These are phyloP conservation scores for Strobilomyces confusus DNA, from an alignment of 768 basidiomycete species.

Conservation along the genomic window DNA sequence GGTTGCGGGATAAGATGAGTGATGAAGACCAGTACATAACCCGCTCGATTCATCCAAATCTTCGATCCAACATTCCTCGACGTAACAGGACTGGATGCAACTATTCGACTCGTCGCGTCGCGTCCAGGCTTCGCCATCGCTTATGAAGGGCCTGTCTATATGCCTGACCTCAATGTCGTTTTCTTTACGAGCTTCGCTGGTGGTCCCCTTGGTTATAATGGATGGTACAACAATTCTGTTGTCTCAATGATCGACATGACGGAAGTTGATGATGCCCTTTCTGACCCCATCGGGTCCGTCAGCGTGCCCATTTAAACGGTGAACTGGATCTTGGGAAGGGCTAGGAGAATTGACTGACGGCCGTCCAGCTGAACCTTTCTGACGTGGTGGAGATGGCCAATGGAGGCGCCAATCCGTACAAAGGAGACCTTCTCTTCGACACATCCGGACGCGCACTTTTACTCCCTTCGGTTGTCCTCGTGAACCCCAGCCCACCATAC, in stretches of 20 bases:
- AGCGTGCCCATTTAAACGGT: slow-evolving; percentile 49
- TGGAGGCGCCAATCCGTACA: slow-evolving; percentile 58
- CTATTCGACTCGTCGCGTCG: slow-evolving; percentile 47
- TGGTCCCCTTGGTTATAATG: slow-evolving; percentile 60
- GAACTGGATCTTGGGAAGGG: slow-evolving; percentile 4
- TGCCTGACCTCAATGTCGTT: slow-evolving; percentile 44
- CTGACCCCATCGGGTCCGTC: slow-evolving; percentile 31
- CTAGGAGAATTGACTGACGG: neutral
- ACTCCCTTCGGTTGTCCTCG: slow-evolving; percentile 60
- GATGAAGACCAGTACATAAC: slow-evolving; percentile 38
- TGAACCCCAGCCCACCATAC: slow-evolving; percentile 61
- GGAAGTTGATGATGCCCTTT: slow-evolving; percentile 47
- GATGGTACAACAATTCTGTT: slow-evolving; percentile 59
- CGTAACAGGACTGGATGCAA: slow-evolving; percentile 46
- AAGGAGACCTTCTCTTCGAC: slow-evolving; percentile 54
- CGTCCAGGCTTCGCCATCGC: slow-evolving; percentile 67
- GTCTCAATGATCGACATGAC: slow-evolving; percentile 59
- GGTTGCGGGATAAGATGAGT: neutral
- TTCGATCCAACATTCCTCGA: slow-evolving; percentile 51
- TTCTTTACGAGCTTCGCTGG: slow-evolving; percentile 73
- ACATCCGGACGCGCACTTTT: slow-evolving; percentile 62
- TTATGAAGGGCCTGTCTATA: slow-evolving; percentile 60
- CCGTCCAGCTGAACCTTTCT: slow-evolving; percentile 46
- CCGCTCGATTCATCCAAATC: slow-evolving; percentile 56
- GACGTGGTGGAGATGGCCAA: too few species aligned